phyloP scores from a whole-genome alignment of 495 filamentous ascomycete species.

The Articulospora tetracladia region DNA sequence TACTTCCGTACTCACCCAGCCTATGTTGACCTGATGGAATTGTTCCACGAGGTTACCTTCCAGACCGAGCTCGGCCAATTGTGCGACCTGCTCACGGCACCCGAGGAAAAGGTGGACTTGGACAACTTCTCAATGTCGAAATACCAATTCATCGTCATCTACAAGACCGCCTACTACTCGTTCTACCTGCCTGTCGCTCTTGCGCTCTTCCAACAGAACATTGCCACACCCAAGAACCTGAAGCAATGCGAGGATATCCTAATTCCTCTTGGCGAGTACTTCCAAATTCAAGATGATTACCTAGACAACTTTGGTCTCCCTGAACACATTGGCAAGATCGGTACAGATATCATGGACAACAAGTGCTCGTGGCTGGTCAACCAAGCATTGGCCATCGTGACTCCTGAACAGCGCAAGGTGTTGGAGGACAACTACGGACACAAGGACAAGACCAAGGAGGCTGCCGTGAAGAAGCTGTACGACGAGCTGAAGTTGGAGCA shows the following conservation, averaged over 20 bases:
- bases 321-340: constrained; percentile 91
- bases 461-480: constrained; percentile 81
- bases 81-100: constrained; percentile 92
- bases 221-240: constrained; percentile 81
- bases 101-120: constrained; percentile 86
- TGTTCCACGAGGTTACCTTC: constrained; percentile 91
- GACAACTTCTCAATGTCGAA: constrained; percentile 92
- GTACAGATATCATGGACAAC: constrained; percentile 98
- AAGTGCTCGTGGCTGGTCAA: constrained; percentile 98
- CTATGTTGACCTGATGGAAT: constrained; percentile 87
- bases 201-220: constrained; percentile 73
- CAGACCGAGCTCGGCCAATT: constrained; percentile 93
- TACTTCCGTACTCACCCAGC: constrained; percentile 79
- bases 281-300: constrained; percentile 98
- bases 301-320: constrained; percentile 95
- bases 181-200: constrained; percentile 98
- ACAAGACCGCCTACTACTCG: constrained; percentile 98
- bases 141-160: constrained; percentile 97
- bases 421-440: constrained; percentile 84
- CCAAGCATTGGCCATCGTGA: constrained; percentile 76
- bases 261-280: constrained; percentile 98
- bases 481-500: constrained; percentile 77
- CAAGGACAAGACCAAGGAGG: constrained; percentile 78
- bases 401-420: constrained; percentile 74
- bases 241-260: constrained; percentile 84